Percentiles rank a stretch among this genome's conserved stretches.
Evolutionary conservation across 2,329 filamentous ascomycete genomes (phyloP).

Genomic region (Fusarium buxicola): DNA sequence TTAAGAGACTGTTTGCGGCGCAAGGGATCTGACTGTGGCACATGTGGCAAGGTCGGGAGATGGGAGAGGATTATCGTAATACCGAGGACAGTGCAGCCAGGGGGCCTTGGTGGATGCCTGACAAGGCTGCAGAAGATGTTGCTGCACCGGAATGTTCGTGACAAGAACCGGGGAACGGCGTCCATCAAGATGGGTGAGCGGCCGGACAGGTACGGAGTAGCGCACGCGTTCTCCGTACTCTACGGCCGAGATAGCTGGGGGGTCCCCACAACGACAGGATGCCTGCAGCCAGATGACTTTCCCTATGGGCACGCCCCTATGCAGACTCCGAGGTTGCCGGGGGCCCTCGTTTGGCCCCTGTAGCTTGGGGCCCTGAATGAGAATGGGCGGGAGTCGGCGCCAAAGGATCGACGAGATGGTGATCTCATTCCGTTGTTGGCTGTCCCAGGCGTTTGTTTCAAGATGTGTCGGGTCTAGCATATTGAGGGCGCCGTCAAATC

Average conservation of each 20-base stretch:
- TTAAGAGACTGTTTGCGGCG: slow-evolving; percentile 3
- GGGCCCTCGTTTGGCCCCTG: slow-evolving; percentile 28
- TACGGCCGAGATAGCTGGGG: slow-evolving; percentile 43
- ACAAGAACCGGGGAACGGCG: slow-evolving; percentile 40
- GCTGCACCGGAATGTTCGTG: slow-evolving; percentile 37
- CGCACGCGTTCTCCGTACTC: slow-evolving; percentile 37
- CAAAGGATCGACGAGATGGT: slow-evolving; percentile 47
- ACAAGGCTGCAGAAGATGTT: slow-evolving; percentile 45
- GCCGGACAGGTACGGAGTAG: slow-evolving; percentile 20
- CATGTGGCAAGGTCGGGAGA: neutral
- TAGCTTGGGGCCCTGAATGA: slow-evolving; percentile 38
- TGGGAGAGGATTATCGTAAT: slow-evolving; percentile 12
- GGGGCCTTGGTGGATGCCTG: slow-evolving; percentile 23
- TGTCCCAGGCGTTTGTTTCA: slow-evolving; percentile 47
- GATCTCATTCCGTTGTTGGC: slow-evolving; percentile 47
- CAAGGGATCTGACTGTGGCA: neutral
- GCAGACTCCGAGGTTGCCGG: slow-evolving; percentile 12
- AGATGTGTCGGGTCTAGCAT: slow-evolving; percentile 34
- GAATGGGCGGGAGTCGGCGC: slow-evolving; percentile 46
- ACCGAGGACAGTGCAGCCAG: slow-evolving; percentile 9
- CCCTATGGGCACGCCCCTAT: slow-evolving; percentile 37
- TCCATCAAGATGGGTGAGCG: slow-evolving; percentile 27
- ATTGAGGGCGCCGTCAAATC: slow-evolving; percentile 37
- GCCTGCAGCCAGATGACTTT: slow-evolving; percentile 21
- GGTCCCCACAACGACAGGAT: slow-evolving; percentile 36